Evolutionary conservation across 208 protist species (phyloP).

Genomic region (Crithidia fasciculata): DNA sequence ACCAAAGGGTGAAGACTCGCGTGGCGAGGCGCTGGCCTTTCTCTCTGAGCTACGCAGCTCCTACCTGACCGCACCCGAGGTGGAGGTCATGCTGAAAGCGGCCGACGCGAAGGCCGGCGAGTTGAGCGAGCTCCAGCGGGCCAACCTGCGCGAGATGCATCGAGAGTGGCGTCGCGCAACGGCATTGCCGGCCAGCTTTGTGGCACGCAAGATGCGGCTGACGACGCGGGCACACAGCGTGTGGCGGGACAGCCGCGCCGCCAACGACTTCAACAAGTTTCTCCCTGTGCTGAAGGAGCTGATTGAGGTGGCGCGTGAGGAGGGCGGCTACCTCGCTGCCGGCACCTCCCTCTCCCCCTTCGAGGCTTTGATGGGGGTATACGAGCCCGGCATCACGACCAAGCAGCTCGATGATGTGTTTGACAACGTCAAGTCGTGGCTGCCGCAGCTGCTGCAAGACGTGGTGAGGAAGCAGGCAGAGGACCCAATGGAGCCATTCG

Average conservation of each 20-base stretch:
- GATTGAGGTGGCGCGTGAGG: constrained; percentile 68
- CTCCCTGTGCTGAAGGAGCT: constrained; percentile 78
- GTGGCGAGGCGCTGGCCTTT: constrained; percentile 66
- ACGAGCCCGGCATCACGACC: constrained; percentile 82
- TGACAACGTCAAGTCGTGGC: constrained; percentile 73
- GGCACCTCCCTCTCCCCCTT: constrained; percentile 57
- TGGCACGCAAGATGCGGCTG: constrained; percentile 54
- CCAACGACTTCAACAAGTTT: constrained; percentile 76
- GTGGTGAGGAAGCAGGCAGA: constrained; percentile 60
- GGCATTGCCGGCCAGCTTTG: constrained; percentile 57
- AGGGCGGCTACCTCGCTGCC: constrained; percentile 55
- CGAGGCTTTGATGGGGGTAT: constrained; percentile 71
- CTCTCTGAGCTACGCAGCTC: constrained; percentile 46
- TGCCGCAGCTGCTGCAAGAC: constrained; percentile 75
- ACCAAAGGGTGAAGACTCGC: constrained; percentile 53
- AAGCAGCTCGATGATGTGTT: constrained; percentile 73
- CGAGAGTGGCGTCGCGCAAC: constrained; percentile 39
- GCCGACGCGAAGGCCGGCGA: constrained; percentile 19
- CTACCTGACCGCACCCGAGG: constrained; percentile 51
- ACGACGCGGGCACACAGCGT: constrained; percentile 58
- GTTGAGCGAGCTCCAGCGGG: constrained; percentile 51
- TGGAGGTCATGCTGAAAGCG: constrained; percentile 44
- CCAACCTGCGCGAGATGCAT: constrained; percentile 79
- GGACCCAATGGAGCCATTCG: constrained; percentile 28
- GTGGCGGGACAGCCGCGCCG: constrained; percentile 69